Evolutionary conservation across 2,329 filamentous ascomycete species (phyloP).

Genomic region (Penicillium sp.): DNA sequence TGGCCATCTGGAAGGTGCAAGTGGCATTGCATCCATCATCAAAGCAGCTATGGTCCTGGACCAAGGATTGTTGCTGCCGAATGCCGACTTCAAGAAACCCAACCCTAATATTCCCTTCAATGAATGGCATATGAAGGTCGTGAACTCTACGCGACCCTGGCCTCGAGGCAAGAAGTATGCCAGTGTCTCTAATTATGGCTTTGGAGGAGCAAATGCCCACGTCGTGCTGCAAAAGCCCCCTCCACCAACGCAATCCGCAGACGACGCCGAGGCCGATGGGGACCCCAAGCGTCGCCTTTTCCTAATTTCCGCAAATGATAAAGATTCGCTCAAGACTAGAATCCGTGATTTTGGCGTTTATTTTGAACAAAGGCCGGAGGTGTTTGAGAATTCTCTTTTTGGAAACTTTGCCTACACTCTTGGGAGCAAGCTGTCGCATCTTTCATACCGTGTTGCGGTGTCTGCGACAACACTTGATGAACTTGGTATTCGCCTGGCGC

Average conservation of each 20-base stretch:
- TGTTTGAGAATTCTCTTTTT: slow-evolving; percentile 28
- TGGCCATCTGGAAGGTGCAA: slow-evolving; percentile 33
- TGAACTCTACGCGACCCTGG: slow-evolving; percentile 29
- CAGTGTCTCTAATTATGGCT: slow-evolving; percentile 33
- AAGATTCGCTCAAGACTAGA: slow-evolving; percentile 27
- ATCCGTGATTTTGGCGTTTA: slow-evolving; percentile 31
- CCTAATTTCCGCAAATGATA: slow-evolving; percentile 32
- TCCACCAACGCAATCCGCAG: slow-evolving; percentile 2
- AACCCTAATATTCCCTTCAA: slow-evolving; percentile 34
- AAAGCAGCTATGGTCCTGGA: slow-evolving; percentile 35
- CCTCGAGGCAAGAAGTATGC: slow-evolving; percentile 30
- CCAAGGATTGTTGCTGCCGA: slow-evolving; percentile 29
- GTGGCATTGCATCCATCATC: slow-evolving; percentile 35
- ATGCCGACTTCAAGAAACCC: slow-evolving; percentile 31
- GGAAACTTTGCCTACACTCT: slow-evolving; percentile 31
- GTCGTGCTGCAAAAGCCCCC: slow-evolving; percentile 27
- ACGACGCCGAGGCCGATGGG: slow-evolving; percentile 14
- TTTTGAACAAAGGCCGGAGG: slow-evolving; percentile 29
- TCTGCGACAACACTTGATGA: slow-evolving; percentile 25
- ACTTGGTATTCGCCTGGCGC: slow-evolving; percentile 26
- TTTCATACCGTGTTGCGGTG: slow-evolving; percentile 30
- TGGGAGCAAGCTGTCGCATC: slow-evolving; percentile 29
- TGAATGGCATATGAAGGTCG: slow-evolving; percentile 30
- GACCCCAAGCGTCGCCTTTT: slow-evolving; percentile 27
- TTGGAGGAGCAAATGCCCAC: slow-evolving; percentile 36